phyloP scores from a whole-genome alignment of 352 stramenopile species.

The Phytophthora sp. region DNA sequence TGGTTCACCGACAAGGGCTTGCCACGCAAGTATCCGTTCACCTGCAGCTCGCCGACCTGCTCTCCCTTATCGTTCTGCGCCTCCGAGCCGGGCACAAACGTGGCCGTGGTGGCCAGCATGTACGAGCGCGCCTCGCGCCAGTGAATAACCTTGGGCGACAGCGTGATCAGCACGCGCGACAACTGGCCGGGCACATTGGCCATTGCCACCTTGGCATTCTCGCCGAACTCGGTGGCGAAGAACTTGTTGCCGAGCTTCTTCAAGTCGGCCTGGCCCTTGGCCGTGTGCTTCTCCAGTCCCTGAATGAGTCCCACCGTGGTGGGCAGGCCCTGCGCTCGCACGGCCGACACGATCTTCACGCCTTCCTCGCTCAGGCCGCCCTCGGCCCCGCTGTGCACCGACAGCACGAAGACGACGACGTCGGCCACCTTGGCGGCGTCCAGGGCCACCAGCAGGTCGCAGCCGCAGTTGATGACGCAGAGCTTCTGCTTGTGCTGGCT shows the following conservation, averaged over 20 bases:
- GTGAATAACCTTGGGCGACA: conserved; percentile 86
- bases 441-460: conserved; percentile 80
- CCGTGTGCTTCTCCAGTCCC: conserved; percentile 73
- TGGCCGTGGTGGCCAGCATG: conserved; percentile 77
- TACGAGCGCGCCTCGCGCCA: conserved; percentile 91
- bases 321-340: conserved; percentile 93
- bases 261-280: conserved; percentile 78
- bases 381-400: conserved; percentile 80
- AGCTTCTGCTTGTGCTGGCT: conserved; percentile 90
- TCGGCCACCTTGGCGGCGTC: conserved; percentile 89
- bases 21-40: conserved; percentile 97
- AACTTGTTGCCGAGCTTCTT: conserved; percentile 90
- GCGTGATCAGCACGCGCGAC: conserved; percentile 79
- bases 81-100: conserved; percentile 54
- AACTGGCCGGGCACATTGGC: conserved; percentile 83
- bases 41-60: conserved; percentile 69
- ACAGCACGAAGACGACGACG: conserved; percentile 81
- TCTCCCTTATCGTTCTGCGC: conserved; percentile 50
- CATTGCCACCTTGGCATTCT: conserved; percentile 80
- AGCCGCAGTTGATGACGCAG: conserved; percentile 84
- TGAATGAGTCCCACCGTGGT: conserved; percentile 88
- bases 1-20: conserved; percentile 95
- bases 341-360: conserved; percentile 89
- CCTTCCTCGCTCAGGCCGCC: conserved; percentile 87
- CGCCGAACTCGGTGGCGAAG: conserved; percentile 90